These are phyloP conservation scores for Vigna unguiculata DNA, from an alignment of 306 rosid species.

Conservation along the genomic window DNA sequence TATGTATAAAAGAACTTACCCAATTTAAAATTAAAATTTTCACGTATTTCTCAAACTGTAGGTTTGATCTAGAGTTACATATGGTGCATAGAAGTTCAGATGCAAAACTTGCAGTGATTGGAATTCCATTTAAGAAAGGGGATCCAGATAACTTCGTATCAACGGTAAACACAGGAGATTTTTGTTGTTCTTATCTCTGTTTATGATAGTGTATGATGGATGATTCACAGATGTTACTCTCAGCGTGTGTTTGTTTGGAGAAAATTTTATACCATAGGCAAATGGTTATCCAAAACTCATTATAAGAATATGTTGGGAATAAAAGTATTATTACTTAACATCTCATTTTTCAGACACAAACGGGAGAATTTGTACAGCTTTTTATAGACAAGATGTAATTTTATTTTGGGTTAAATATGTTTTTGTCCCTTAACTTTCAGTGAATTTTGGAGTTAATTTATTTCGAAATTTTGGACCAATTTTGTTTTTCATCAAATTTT, in stretches of 20 bases:
- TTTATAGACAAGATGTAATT: too few relatives aligned
- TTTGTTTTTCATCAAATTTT: too few relatives aligned
- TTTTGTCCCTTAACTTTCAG: too few relatives aligned
- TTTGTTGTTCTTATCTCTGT: background rate
- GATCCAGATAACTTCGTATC: background rate
- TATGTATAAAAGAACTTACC: background rate
- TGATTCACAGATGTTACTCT: background rate
- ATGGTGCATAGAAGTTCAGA: background rate
- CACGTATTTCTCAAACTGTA: background rate
- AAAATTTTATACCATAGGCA: background rate
- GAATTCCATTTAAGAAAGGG: background rate
- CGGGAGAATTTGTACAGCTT: too few relatives aligned
- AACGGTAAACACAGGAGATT: background rate
- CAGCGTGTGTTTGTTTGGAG: background rate
- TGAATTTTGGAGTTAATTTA: too few relatives aligned
- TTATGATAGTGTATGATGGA: background rate
- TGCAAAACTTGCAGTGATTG: background rate
- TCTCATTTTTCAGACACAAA: too few relatives aligned
- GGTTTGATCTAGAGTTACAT: conserved; percentile 13
- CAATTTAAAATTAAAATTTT: background rate
- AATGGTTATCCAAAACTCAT: too few relatives aligned
- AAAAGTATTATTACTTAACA: too few relatives aligned
- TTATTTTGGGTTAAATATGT: too few relatives aligned
- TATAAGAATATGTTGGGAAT: too few relatives aligned
- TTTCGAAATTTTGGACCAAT: too few relatives aligned